Conservation (phyloP, 768 basidiomycete species). For the Kwoniella shandongensis region DNA sequence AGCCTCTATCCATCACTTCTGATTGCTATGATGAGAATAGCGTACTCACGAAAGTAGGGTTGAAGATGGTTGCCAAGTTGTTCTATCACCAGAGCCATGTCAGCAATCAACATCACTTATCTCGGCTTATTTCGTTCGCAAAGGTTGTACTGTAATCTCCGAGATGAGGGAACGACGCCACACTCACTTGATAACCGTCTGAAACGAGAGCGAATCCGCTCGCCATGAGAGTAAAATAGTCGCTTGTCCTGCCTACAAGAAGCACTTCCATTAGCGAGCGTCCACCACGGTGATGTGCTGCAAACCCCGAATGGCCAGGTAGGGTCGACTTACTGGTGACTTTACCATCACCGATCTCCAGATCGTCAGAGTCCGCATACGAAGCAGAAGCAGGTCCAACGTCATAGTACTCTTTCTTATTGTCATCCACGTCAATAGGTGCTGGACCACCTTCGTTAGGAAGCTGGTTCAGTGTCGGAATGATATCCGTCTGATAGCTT, state of each 20-base stretch:
- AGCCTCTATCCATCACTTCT: background rate
- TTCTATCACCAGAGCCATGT: conserved; percentile 20
- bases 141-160: too few species aligned
- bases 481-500: too few species aligned
- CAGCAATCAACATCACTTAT: background rate
- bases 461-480: background rate
- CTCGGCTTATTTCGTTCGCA: background rate
- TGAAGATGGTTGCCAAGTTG: conserved; percentile 36
- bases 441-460: background rate
- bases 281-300: background rate
- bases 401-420: too few species aligned
- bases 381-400: too few species aligned
- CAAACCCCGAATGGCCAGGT: too few species aligned
- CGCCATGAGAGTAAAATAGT: conserved; percentile 39
- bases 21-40: background rate
- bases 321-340: conserved; percentile 2
- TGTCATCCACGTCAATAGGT: too few species aligned
- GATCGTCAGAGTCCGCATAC: background rate
- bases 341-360: background rate
- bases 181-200: conserved; percentile 35
- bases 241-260: conserved; percentile 16
- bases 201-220: conserved; percentile 39
- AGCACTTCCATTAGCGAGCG: too few species aligned
- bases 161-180: background rate
- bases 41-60: conserved; percentile 32